phyloP scores from a whole-genome alignment of 306 rosid species.

The Oxytropis ochrocephala region DNA sequence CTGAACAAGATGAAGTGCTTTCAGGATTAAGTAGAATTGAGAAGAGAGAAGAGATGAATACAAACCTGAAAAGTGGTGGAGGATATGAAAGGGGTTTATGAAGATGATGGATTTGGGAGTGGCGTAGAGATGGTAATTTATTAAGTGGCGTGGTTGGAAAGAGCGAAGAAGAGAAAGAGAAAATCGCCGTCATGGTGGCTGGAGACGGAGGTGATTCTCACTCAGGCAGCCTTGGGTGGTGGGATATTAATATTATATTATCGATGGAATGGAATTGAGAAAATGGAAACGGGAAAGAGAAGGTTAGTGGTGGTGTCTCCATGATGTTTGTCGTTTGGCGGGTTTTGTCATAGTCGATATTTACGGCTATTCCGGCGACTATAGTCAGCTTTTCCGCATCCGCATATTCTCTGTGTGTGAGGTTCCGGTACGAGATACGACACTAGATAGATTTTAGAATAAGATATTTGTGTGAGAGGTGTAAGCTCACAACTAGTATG shows the following conservation, averaged over 20 bases:
- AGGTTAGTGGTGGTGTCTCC: background rate
- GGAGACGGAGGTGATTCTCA: background rate
- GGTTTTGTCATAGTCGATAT: background rate
- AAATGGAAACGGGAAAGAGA: background rate
- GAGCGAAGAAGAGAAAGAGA: constrained; percentile 23
- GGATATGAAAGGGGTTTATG: background rate
- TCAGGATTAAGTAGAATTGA: background rate
- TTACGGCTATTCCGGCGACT: background rate
- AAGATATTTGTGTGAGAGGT: background rate
- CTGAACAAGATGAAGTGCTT: constrained; percentile 19
- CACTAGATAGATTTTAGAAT: background rate
- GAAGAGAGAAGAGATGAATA: background rate
- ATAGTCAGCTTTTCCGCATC: background rate
- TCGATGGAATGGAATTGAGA: background rate
- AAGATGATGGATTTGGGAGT: background rate
- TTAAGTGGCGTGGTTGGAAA: background rate
- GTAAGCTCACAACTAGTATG: too few species aligned
- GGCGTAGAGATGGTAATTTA: background rate
- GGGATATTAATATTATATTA: too few species aligned
- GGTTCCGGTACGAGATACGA: background rate
- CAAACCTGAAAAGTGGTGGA: constrained; percentile 4
- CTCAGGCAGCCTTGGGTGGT: background rate
- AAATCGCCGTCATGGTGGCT: background rate
- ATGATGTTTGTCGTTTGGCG: constrained; percentile 1
- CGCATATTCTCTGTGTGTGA: background rate